phyloP scores from a whole-genome alignment of 306 rosid species.

The Pyrus communis region DNA sequence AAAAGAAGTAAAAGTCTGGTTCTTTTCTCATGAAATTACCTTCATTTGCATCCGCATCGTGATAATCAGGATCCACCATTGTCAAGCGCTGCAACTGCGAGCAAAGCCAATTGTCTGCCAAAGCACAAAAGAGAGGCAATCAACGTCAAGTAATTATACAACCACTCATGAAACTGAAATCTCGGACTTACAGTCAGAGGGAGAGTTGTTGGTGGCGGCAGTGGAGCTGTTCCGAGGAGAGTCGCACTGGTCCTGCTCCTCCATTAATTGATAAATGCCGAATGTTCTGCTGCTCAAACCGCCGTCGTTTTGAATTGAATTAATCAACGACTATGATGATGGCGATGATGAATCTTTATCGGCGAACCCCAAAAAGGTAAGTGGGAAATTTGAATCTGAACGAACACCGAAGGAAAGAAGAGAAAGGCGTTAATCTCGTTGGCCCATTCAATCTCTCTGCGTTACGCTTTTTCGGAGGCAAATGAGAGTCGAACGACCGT shows the following conservation, averaged over 20 bases:
- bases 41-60: slow-evolving; percentile 17
- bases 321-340: slow-evolving; percentile 6
- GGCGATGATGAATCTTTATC: background rate
- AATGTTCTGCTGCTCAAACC: slow-evolving; percentile 6
- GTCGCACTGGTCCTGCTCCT: slow-evolving; percentile 24
- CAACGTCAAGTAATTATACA: slow-evolving; percentile 2
- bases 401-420: background rate
- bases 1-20: background rate
- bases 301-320: slow-evolving; percentile 20
- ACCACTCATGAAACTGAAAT: slow-evolving; percentile 2
- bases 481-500: slow-evolving; percentile 34
- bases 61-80: slow-evolving; percentile 37
- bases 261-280: slow-evolving; percentile 34
- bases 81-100: slow-evolving; percentile 12
- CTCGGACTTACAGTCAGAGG: slow-evolving; percentile 24
- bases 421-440: slow-evolving; percentile 23
- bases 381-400: slow-evolving; percentile 12
- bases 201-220: background rate
- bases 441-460: slow-evolving; percentile 9
- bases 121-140: background rate
- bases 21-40: background rate
- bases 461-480: slow-evolving; percentile 8
- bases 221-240: slow-evolving; percentile 43
- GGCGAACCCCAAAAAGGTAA: background rate
- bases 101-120: slow-evolving; percentile 31